Evolutionary conservation across 441 rosid genomes (phyloP).

Genomic region (Gossypium schwendimanii): DNA sequence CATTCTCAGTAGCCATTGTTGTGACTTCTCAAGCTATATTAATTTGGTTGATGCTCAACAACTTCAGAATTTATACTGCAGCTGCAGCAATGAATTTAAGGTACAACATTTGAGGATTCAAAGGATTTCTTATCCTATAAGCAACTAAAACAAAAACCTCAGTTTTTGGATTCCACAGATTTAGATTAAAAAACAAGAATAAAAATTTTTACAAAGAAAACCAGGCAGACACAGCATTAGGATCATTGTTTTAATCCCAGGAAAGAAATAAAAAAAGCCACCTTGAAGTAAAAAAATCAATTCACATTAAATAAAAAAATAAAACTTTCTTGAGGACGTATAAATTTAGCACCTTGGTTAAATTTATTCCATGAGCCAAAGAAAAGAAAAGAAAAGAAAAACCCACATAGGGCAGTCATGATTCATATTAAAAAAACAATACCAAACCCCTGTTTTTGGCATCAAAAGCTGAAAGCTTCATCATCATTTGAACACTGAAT

Average conservation of each 20-base stretch:
- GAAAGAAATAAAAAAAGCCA: neutral
- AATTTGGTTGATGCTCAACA: neutral
- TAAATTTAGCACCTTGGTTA: neutral
- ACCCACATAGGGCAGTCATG: neutral
- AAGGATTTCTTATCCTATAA: neutral
- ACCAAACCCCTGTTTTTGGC: neutral
- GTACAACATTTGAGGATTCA: neutral
- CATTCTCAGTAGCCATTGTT: constrained; percentile 26
- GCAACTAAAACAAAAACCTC: neutral
- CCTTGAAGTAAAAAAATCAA: neutral
- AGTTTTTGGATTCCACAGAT: neutral
- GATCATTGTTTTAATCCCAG: neutral
- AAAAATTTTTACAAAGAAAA: neutral
- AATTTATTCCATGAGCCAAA: neutral
- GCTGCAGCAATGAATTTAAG: neutral
- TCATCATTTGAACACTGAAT: neutral
- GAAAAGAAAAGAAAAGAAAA: neutral
- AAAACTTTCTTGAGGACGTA: neutral
- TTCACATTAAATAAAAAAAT: neutral
- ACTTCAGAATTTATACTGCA: neutral
- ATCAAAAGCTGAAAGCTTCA: neutral
- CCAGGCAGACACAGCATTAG: neutral
- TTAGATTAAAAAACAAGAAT: neutral
- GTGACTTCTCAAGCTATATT: neutral
- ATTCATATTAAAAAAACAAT: neutral